Evolutionary conservation across 2,329 filamentous ascomycete species (phyloP).

Genomic region (Catunica adiposa): DNA sequence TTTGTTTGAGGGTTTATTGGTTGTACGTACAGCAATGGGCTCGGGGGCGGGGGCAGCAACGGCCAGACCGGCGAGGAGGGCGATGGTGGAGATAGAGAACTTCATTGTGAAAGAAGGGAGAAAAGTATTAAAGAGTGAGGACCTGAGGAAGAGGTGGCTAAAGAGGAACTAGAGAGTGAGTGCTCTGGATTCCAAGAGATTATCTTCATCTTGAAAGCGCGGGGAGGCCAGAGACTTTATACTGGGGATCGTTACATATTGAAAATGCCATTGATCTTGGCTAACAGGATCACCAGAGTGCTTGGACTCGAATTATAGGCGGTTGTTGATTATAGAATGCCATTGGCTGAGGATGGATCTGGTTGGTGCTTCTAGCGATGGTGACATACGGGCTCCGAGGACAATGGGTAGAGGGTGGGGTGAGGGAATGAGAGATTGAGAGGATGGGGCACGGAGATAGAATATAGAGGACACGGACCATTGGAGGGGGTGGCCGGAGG

Average conservation of each 20-base stretch:
- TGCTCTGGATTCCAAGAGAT: not conserved
- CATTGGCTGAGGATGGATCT: not conserved
- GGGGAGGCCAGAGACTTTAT: not conserved
- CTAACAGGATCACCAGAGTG: not conserved
- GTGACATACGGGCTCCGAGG: not conserved
- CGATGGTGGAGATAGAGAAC: constrained; percentile 18
- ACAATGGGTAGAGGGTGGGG: not conserved
- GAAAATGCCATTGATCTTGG: not conserved
- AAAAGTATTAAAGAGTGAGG: not conserved
- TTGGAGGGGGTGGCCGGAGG: not conserved
- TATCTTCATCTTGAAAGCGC: not conserved
- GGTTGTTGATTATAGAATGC: no score
- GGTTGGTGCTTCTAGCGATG: not conserved
- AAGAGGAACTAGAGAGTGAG: not conserved
- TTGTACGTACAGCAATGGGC: constrained; percentile 19
- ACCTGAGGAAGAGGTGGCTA: not conserved
- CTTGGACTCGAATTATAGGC: not conserved
- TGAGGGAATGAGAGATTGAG: not conserved
- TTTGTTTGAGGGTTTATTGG: not conserved
- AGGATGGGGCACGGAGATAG: not conserved
- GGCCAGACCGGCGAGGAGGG: constrained; percentile 18
- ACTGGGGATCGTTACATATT: no score
- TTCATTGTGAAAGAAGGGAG: constrained; percentile 19
- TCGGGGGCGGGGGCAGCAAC: constrained; percentile 18
- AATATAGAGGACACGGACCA: not conserved